phyloP scores from a whole-genome alignment of 768 basidiomycete species.

The Boletus rubroflammeus region DNA sequence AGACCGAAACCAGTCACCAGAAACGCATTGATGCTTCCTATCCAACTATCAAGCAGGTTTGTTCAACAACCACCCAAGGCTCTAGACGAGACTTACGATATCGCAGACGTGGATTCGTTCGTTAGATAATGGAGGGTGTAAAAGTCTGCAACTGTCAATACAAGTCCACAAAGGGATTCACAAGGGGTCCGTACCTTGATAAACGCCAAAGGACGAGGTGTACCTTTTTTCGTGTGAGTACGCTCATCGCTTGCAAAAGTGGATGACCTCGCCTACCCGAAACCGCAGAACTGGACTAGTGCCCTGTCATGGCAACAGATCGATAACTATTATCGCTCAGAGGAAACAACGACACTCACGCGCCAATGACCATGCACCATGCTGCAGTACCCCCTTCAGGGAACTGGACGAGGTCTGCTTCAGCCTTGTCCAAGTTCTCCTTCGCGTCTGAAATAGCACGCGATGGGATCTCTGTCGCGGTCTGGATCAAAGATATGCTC shows the following conservation, averaged over 20 bases:
- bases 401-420: conserved; percentile 8
- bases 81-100: conserved; percentile 32
- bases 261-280: conserved; percentile 21
- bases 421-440: neutral
- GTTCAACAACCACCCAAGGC: neutral
- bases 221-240: conserved; percentile 26
- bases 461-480: neutral
- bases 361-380: conserved; percentile 26
- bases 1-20: conserved; percentile 36
- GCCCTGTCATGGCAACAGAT: conserved; percentile 15
- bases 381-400: conserved; percentile 30
- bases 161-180: neutral
- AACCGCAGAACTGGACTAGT: conserved; percentile 33
- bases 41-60: conserved; percentile 29
- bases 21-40: conserved; percentile 47
- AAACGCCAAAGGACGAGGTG: conserved; percentile 38
- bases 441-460: neutral
- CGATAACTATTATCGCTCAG: neutral
- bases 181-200: conserved; percentile 30
- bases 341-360: conserved; percentile 9
- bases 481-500: conserved; percentile 1
- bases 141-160: conserved; percentile 30
- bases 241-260: neutral
- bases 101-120: conserved; percentile 32
- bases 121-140: conserved; percentile 38